Evolutionary conservation across 1,139 yeast species (phyloP), one percentile per base, ranked within the genome.

Genomic region (Saccharomyces hybrid): DNA sequence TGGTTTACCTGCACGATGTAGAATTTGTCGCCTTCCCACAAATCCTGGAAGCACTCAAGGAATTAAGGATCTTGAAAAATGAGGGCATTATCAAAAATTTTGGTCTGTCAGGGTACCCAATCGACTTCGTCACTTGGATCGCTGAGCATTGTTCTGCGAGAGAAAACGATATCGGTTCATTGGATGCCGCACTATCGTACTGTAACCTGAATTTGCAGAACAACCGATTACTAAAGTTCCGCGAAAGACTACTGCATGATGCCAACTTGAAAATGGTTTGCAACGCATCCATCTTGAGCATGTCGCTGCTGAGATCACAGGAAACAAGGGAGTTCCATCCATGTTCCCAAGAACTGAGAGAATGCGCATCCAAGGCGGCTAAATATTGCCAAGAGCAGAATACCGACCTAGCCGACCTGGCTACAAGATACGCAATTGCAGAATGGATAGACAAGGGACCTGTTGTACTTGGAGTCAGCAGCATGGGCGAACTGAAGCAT

Each of bases 51-150:
- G 97, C 96, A 0, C 73, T 90, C 54, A 71, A 67, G 42, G 86
- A 82, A 61, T 76, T 89, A 61, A 77, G 74, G 62, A 63, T 64
- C 50, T 72, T 91, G 63, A 86, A 88, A 68, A 64, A 74, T 3
- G 82, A 83, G 63, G 96, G 96, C 0, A 47, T 78, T 7, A 77
- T 89, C 48, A 74, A 72, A 49, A 75, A 83, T 62, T 79, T 90
- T 56, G 98, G 98, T 5, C 73, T 90, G 48, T 83, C 95, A 8
- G 98, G 97, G 0, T 90, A 89, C 66, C 97, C 97, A 0, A 83
- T 91, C 24, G 82, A 81, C 21, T 84, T 80, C 56, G 73, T 91
- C 51, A 77, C 78, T 59, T 65, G 77, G 51, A 72, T 84, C 26
- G 81, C 86, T 0, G 57, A 58, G 16, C 61, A 57, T 28, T 75